Conservation (phyloP, 306 rosid species). For the Cicer yamashitae region DNA sequence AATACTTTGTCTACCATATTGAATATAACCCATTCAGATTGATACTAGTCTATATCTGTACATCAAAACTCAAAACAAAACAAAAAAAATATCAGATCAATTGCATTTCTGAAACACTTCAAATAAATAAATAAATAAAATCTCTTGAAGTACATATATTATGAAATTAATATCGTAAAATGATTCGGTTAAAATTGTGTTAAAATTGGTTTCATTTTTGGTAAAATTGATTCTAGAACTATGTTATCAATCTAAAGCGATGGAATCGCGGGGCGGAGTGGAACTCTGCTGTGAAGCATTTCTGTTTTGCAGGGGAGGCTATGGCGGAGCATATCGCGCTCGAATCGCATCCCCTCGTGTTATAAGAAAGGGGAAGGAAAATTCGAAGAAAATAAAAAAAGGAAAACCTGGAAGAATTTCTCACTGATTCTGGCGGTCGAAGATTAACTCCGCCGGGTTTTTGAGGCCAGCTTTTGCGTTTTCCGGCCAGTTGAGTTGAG, state of each 20-base stretch:
- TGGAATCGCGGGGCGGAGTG: background rate
- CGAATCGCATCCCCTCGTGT: background rate
- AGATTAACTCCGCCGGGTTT: too few relatives aligned
- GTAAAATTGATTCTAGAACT: too few relatives aligned
- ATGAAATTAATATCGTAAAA: background rate
- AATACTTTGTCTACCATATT: constrained; percentile 32
- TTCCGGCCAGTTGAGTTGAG: too few relatives aligned
- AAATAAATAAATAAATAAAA: background rate
- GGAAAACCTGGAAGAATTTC: background rate
- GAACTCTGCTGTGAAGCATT: too few relatives aligned
- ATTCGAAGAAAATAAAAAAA: background rate
- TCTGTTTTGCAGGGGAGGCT: background rate
- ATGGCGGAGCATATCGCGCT: background rate
- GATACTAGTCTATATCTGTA: background rate
- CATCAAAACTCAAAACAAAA: background rate
- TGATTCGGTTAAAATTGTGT: background rate
- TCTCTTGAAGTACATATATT: background rate
- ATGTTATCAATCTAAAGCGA: background rate
- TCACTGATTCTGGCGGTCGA: background rate
- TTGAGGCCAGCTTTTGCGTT: too few relatives aligned
- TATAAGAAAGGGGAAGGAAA: background rate
- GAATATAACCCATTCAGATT: constrained; percentile 48
- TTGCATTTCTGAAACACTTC: constrained; percentile 7
- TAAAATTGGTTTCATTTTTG: background rate
- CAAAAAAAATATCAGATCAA: background rate